Evolutionary conservation across 2,329 filamentous ascomycete species (phyloP).

Genomic region (Dendryphion nanum): DNA sequence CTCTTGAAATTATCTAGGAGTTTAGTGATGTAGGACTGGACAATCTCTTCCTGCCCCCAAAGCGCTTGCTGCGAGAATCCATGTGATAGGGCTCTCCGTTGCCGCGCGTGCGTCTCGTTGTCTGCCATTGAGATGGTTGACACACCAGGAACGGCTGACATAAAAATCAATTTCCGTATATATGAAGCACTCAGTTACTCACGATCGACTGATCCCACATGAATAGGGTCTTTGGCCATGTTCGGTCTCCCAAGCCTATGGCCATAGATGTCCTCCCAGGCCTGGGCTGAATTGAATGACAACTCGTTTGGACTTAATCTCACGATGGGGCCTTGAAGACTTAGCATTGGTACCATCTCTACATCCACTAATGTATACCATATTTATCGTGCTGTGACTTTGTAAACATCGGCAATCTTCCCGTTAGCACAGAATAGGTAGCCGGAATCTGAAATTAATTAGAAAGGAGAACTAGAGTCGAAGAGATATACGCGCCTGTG

Average conservation of each 20-base stretch:
- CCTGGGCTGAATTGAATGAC: constrained; percentile 41
- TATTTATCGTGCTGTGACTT: constrained; percentile 22
- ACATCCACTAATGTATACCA: constrained; percentile 2
- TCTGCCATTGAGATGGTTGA: constrained; percentile 17
- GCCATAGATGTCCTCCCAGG: constrained; percentile 45
- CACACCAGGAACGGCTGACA: constrained; percentile 13
- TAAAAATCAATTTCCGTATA: background rate
- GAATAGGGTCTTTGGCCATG: constrained; percentile 15
- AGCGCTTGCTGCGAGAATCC: constrained; percentile 35
- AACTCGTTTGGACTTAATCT: constrained; percentile 49
- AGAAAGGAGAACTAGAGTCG: constrained; percentile 12
- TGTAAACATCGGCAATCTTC: constrained; percentile 15
- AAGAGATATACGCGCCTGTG: constrained; percentile 5
- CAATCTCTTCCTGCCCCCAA: constrained; percentile 28
- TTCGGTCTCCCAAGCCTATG: constrained; percentile 10
- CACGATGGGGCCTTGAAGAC: constrained; percentile 41
- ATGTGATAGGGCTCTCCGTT: constrained; percentile 29
- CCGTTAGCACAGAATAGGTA: constrained; percentile 11
- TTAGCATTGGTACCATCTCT: background rate
- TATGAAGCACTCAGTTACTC: background rate
- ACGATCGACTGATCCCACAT: constrained; percentile 15
- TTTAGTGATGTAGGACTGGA: constrained; percentile 37
- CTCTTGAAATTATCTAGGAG: constrained; percentile 33
- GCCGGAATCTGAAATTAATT: constrained; percentile 11
- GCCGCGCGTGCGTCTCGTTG: constrained; percentile 26